Base-by-base conservation (phyloP, 2,329 filamentous ascomycete species). In the Neonectria coccinea region DNA sequence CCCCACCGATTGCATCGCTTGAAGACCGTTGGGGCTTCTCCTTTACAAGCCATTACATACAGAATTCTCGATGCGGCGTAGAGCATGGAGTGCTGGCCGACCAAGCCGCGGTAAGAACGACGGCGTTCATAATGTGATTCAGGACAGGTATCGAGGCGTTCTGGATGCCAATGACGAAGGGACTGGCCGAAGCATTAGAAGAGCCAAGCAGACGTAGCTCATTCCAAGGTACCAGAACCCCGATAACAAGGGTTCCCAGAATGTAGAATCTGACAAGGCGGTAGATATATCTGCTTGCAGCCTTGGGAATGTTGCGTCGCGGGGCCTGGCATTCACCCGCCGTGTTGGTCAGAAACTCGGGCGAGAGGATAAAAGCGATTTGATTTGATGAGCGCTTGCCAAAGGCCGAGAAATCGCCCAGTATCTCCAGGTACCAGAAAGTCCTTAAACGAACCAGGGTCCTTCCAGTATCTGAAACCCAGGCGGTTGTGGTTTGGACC, bases 131-230 rank as follows among this genome's bases (percentile, higher is more conserved):
- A 67, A 92, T 83, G 45, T 85, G 86, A 67, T 90, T 86, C 1
- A 92, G 83, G 1, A 84, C 84, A 1, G 80, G 78, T 69, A 94
- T 92, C 7, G 86, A 84, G 3, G 90, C 84, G 10, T 86, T 81
- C 72, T 89, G 84, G 79, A 93, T 92, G 27, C 90, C 90, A 63
- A 89, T 86, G 22, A 89, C 87, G 75, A 89, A 87, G 0, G 89
- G 89, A 2, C 83, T 84, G 6, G 88, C 73, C 1, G 83, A 83
- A 10, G 71, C 71, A 18, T 61, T 54, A 8, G 47, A 39, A 16
- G 36, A 39, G 5, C 36, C 31, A 2, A 73, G 71, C 67, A 16
- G 72, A 66, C 7, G 76, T 52, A 36, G 48, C 5, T 58, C 41
- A 11, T 63, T n/a, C 33, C 5, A 41, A 42, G 4, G 27, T 31